These are phyloP conservation scores for Cladosporium sp. DNA, from an alignment of 2,329 filamentous ascomycete species.

Conservation along the genomic window DNA sequence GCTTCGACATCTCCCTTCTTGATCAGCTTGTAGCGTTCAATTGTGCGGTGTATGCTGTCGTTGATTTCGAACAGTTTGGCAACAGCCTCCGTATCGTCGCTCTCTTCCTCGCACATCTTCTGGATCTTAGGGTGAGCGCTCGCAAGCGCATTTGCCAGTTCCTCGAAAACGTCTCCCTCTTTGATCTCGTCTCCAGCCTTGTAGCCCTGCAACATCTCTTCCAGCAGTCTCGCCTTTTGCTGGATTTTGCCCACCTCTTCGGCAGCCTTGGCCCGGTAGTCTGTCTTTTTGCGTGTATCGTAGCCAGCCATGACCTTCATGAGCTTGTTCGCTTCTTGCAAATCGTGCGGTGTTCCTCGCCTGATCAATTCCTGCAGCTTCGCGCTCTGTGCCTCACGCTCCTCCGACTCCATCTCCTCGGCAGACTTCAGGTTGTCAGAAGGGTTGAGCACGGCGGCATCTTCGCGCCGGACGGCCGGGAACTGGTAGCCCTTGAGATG, in stretches of 20 bases:
- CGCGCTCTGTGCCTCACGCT: slow-evolving; percentile 91
- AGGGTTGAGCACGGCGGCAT: slow-evolving; percentile 94
- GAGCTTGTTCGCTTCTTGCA: slow-evolving; percentile 93
- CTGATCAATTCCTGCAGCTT: slow-evolving; percentile 97
- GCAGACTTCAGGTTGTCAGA: slow-evolving; percentile 95
- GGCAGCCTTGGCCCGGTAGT: slow-evolving; percentile 95
- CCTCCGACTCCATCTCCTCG: slow-evolving; percentile 98
- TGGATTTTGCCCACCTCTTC: slow-evolving; percentile 94
- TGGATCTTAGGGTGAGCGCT: slow-evolving; percentile 98
- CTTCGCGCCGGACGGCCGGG: slow-evolving; percentile 86
- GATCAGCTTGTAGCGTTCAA: slow-evolving; percentile 91
- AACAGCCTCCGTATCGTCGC: slow-evolving; percentile 93
- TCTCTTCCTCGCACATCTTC: slow-evolving; percentile 99
- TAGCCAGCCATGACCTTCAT: slow-evolving; percentile 99
- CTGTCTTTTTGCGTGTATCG: slow-evolving; percentile 92
- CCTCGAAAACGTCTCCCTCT: slow-evolving; percentile 71
- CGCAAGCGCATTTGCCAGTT: slow-evolving; percentile 83
- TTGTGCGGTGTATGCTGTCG: slow-evolving; percentile 95
- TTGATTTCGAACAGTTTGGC: slow-evolving; percentile 96
- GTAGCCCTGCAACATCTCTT: slow-evolving; percentile 88
- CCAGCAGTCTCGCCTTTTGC: slow-evolving; percentile 87
- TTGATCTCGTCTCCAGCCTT: slow-evolving; percentile 76
- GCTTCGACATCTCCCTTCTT: slow-evolving; percentile 91
- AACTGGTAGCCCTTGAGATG: slow-evolving; percentile 98
- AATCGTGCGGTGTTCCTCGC: slow-evolving; percentile 83